A percentile compares a stretch with the other conserved stretches of the same genome.
These are phyloP conservation scores for Aspergillus floridensis DNA, from an alignment of 2,329 filamentous ascomycete species.

Conservation along the genomic window DNA sequence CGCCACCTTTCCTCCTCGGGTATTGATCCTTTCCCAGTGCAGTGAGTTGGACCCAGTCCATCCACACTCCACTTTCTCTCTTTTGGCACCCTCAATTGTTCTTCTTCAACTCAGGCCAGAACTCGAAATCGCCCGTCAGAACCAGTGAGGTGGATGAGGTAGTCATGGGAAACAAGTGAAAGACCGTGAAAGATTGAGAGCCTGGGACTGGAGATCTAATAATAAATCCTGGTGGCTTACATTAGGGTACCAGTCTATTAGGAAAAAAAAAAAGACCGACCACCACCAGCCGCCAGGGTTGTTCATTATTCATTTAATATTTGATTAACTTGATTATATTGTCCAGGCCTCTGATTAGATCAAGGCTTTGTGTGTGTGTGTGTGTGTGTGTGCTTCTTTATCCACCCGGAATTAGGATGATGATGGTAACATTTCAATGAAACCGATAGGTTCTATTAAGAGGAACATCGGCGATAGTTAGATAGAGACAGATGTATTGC, in stretches of 20 bases:
- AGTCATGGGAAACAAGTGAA: not conserved
- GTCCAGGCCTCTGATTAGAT: not conserved
- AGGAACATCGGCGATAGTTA: no score
- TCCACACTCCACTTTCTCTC: not conserved
- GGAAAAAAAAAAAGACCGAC: not conserved
- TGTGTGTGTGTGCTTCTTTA: not conserved
- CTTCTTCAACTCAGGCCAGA: slow-evolving; percentile 12
- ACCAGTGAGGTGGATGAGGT: slow-evolving; percentile 6
- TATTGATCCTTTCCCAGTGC: not conserved
- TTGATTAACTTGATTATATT: not conserved
- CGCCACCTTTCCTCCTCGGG: not conserved
- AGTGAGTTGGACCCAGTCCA: not conserved
- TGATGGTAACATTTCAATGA: no score
- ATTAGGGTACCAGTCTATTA: not conserved
- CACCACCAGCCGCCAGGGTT: not conserved
- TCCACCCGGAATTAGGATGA: not conserved
- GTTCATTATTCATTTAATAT: not conserved
- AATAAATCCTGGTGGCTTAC: not conserved
- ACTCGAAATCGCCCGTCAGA: slow-evolving; percentile 19
- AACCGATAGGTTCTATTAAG: no score
- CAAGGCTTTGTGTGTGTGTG: no score
- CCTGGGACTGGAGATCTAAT: not conserved
- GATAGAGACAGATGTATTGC: no score
- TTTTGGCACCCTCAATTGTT: not conserved
- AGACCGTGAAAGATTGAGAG: not conserved